phyloP scores from a whole-genome alignment of 495 filamentous ascomycete species.

The Geopyxis carbonaria region DNA sequence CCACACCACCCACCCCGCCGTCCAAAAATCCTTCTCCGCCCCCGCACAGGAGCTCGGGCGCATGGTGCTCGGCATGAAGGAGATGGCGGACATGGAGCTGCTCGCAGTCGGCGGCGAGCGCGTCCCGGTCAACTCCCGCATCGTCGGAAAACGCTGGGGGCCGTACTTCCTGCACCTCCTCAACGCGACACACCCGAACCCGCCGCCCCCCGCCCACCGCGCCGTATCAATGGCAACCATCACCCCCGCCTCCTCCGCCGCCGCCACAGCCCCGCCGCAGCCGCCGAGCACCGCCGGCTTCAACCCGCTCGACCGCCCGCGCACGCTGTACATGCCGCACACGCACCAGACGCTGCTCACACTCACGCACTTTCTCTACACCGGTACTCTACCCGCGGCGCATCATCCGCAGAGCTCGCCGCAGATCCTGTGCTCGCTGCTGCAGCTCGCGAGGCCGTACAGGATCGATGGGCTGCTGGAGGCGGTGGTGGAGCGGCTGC shows the following conservation, averaged over 20 bases:
- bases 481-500: slow-evolving; percentile 76
- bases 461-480: slow-evolving; percentile 82
- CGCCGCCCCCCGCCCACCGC: slow-evolving; percentile 23
- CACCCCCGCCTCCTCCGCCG: slow-evolving; percentile 28
- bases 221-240: slow-evolving; percentile 22
- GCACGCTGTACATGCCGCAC: slow-evolving; percentile 84
- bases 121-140: slow-evolving; percentile 79
- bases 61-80: slow-evolving; percentile 55
- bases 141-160: slow-evolving; percentile 78
- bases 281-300: slow-evolving; percentile 37
- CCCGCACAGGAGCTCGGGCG: slow-evolving; percentile 75
- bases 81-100: slow-evolving; percentile 95
- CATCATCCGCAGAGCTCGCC: slow-evolving; percentile 72
- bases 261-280: slow-evolving; percentile 27
- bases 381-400: slow-evolving; percentile 61
- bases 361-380: slow-evolving; percentile 83
- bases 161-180: slow-evolving; percentile 86
- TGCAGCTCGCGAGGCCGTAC: slow-evolving; percentile 87
- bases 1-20: slow-evolving; percentile 16
- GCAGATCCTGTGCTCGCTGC: slow-evolving; percentile 83
- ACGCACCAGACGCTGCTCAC: slow-evolving; percentile 74
- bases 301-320: slow-evolving; percentile 38
- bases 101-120: slow-evolving; percentile 76
- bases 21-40: slow-evolving; percentile 32
- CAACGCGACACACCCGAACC: slow-evolving; percentile 27